phyloP scores from a whole-genome alignment of 192 early-diverging fungal species.

The Gigaspora rosea region DNA sequence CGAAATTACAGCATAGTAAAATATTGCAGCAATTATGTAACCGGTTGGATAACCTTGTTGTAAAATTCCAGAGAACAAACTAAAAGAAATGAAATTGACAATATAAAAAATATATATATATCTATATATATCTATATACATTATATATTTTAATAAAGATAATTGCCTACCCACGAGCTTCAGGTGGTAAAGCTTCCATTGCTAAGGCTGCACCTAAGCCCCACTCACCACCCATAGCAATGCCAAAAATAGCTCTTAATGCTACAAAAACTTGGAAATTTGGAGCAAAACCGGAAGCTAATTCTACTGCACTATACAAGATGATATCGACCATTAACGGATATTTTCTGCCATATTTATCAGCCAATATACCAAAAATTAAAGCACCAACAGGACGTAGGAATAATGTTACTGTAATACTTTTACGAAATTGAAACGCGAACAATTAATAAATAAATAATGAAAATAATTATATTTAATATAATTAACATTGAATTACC shows the following conservation, averaged over 20 bases:
- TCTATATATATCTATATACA: neutral
- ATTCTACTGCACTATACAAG: constrained; percentile 61
- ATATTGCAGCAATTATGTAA: constrained; percentile 62
- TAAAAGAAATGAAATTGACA: neutral
- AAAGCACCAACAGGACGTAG: constrained; percentile 72
- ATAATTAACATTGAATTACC: neutral
- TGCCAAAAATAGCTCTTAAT: constrained; percentile 63
- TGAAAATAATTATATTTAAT: neutral
- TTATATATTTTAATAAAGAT: neutral
- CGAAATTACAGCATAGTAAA: constrained; percentile 59
- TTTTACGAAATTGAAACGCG: constrained; percentile 27
- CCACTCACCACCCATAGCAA: constrained; percentile 76
- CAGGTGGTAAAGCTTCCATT: constrained; percentile 68
- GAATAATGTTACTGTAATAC: constrained; percentile 70
- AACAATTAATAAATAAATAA: neutral
- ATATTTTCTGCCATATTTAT: constrained; percentile 66
- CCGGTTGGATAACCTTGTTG: constrained; percentile 75
- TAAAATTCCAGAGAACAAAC: constrained; percentile 71
- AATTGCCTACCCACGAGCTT: constrained; percentile 54
- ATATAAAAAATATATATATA: neutral
- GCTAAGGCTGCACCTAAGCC: constrained; percentile 72
- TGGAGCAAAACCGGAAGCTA: constrained; percentile 64
- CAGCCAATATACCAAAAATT: constrained; percentile 69
- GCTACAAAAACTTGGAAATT: constrained; percentile 64
- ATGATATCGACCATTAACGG: constrained; percentile 69